A percentile compares a stretch with the other conserved stretches of the same genome.
phyloP scores from a whole-genome alignment of 1,139 yeast genomes.

The Taphrina deformans region DNA sequence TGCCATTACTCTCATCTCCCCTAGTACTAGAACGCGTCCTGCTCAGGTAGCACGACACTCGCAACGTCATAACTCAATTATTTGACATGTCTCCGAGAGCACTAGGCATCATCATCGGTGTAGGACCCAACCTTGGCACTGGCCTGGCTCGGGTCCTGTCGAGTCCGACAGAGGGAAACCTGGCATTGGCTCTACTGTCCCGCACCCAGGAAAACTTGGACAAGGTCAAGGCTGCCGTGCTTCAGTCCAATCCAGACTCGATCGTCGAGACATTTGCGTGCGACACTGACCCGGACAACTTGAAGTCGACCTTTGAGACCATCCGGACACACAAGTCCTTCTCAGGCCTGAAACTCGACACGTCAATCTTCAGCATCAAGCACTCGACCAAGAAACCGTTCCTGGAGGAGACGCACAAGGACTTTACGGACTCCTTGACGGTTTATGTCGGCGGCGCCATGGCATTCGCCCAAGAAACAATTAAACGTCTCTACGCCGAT shows the following conservation, averaged over 20 bases:
- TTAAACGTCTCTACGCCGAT: neutral
- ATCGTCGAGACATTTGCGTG: constrained; percentile 1
- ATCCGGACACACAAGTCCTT: constrained; percentile 2
- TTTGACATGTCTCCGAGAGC: constrained; percentile 9
- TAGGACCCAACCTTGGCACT: constrained; percentile 8
- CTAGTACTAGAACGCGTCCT: too few species aligned
- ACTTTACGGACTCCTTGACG: neutral
- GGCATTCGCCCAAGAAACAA: constrained; percentile 5
- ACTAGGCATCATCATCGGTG: constrained; percentile 13
- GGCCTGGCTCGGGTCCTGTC: constrained; percentile 11
- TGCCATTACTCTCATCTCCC: too few species aligned
- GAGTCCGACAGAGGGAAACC: neutral
- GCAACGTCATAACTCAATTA: neutral
- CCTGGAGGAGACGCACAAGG: constrained; percentile 17
- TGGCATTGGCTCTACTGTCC: constrained; percentile 11
- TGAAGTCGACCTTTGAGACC: neutral
- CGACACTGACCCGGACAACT: constrained; percentile 16
- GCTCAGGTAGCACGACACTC: too few species aligned
- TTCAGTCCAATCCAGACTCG: neutral
- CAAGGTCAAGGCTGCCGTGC: neutral
- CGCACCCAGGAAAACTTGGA: neutral
- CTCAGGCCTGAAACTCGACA: constrained; percentile 5
- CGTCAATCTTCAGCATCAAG: constrained; percentile 8
- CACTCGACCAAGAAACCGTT: constrained; percentile 15
- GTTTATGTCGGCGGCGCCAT: constrained; percentile 9